These are phyloP conservation scores for Metschnikowia orientalis DNA, from an alignment of 805 yeast genomes.

Conservation along the genomic window DNA sequence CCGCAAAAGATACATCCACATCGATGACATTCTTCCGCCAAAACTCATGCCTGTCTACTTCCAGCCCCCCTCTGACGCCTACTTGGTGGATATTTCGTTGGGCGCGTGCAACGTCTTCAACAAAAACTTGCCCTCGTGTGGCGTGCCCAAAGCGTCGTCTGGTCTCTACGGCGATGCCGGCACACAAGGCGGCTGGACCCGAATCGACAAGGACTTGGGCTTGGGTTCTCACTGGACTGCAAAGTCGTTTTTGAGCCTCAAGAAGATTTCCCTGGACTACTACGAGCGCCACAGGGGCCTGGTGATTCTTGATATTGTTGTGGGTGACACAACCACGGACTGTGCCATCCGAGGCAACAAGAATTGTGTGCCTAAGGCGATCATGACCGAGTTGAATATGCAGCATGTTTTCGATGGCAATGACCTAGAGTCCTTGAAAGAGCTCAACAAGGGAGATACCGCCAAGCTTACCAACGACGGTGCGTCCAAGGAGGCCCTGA, in stretches of 20 bases:
- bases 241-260: conserved; percentile 37
- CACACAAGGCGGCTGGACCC: conserved; percentile 33
- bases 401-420: conserved; percentile 25
- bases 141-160: conserved; percentile 9
- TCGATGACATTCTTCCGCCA: conserved; percentile 12
- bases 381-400: conserved; percentile 28
- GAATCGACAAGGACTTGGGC: conserved; percentile 44
- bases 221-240: conserved; percentile 43
- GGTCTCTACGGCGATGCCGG: conserved; percentile 16
- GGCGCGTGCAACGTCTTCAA: conserved; percentile 26
- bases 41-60: conserved; percentile 34
- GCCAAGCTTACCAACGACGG: conserved; percentile 10
- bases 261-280: conserved; percentile 20
- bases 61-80: conserved; percentile 38
- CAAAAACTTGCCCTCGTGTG: conserved; percentile 11
- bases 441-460: conserved; percentile 8
- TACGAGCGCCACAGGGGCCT: conserved; percentile 17
- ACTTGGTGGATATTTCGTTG: conserved; percentile 39
- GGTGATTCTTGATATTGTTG: conserved; percentile 40
- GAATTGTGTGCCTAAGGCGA: conserved; percentile 25
- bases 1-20: conserved; percentile 32
- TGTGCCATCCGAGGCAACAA: conserved; percentile 35
- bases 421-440: conserved; percentile 13
- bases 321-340: conserved; percentile 32
- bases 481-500: conserved; percentile 12